A percentile compares a stretch with the other conserved stretches of the same genome.
Evolutionary conservation across 805 yeast species (phyloP).

Genomic region (Candida maesae): DNA sequence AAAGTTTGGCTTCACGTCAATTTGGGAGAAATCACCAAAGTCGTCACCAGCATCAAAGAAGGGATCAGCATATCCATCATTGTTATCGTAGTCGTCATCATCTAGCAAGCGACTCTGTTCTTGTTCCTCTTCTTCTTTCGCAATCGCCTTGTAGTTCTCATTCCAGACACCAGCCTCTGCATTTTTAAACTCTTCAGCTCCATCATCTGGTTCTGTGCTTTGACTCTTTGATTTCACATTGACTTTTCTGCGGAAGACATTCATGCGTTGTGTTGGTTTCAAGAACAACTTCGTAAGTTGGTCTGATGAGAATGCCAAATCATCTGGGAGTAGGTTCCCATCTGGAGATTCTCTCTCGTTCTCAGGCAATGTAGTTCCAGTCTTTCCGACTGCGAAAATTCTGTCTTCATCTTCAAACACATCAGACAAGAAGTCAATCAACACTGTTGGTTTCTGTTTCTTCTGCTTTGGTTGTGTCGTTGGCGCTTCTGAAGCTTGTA

Average conservation of each 20-base stretch:
- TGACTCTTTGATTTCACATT: not conserved
- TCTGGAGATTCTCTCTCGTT: conserved; percentile 38
- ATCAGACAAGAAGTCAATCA: conserved; percentile 40
- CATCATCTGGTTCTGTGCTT: conserved; percentile 1
- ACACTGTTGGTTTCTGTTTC: conserved; percentile 31
- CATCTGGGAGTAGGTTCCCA: conserved; percentile 63
- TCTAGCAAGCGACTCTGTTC: conserved; percentile 22
- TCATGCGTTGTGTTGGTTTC: conserved; percentile 53
- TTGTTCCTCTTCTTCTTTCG: conserved; percentile 31
- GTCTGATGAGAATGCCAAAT: conserved; percentile 65
- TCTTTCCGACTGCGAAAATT: conserved; percentile 35
- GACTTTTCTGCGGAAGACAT: conserved; percentile 26
- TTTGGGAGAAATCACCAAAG: conserved; percentile 8
- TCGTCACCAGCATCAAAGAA: conserved; percentile 10
- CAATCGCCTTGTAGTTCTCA: conserved; percentile 37
- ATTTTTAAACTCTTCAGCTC: conserved; percentile 29
- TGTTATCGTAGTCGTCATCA: conserved; percentile 34
- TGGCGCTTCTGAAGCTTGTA: not conserved
- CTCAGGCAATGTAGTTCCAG: conserved; percentile 35
- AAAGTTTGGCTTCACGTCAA: conserved; percentile 14
- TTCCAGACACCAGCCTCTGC: conserved; percentile 77
- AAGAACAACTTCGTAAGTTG: conserved; percentile 63
- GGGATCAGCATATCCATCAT: conserved; percentile 21
- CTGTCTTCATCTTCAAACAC: conserved; percentile 31
- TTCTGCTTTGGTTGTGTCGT: conserved; percentile 5